Base-by-base conservation (phyloP, 495 filamentous ascomycete genomes). In the Penicillium riverlandense region DNA sequence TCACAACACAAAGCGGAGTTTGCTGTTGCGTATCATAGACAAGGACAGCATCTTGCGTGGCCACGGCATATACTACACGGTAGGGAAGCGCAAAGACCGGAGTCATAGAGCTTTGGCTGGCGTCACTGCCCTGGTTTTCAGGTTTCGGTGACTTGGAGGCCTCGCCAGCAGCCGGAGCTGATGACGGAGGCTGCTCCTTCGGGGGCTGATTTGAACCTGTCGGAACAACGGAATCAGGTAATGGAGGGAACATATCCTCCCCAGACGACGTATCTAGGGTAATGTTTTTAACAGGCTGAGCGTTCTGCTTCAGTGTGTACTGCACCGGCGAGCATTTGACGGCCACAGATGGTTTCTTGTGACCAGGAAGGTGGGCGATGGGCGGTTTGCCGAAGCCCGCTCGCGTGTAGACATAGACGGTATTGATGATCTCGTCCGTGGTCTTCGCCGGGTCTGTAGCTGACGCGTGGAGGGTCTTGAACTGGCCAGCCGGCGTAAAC, bases 11-110 rank as follows among this genome's bases (percentile, higher is more conserved):
- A 27, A 99, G 70, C 4, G 94, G 92, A 3, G 88, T 92, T 48
- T 88, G 81, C 53, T 99, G 94, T 55, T 99, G 94, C 0, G 94
- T 99, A 60, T 99, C 94, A 62, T 97, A 97, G 28, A 99, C 75
- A 31, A 95, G 66, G n/a, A 99, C 83, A 0, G 94, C 86, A 62
- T 99, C 94, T 59, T 96, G 90, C 0, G 94, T 99, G 11, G 92
- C 94, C 37, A 99, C 92, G 6, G 90, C 92, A 68, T 97, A 99
- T 0, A 97, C 80, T 61, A 97, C 85, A 11, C 94, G 86, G 60
- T 99, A 96, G 1, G 89, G 87, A 32, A 97, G 69, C 1, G 80
- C 73, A 61, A 99, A 97, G 1, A 84, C 83, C 1, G 86, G 72
- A 28, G 77, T 35, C 29, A 43, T 75, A 7, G 83, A 76, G 38